Evolutionary conservation across 169 alveolate genomes (phyloP).

Genomic region (Perkinsus marinus): DNA sequence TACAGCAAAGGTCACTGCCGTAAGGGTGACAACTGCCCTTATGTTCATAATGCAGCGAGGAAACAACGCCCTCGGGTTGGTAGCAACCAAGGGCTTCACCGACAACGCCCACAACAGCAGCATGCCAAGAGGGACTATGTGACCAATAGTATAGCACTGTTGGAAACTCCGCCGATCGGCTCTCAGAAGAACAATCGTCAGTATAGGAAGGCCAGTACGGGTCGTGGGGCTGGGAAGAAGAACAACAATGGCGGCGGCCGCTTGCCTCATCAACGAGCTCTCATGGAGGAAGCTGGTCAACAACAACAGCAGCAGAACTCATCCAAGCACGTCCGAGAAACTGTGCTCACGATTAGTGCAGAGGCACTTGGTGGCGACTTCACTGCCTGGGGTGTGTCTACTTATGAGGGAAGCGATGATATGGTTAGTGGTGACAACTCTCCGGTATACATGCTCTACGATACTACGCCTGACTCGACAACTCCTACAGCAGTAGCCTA

Average conservation of each 20-base stretch:
- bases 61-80: neutral
- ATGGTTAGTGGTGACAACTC: too few relatives aligned
- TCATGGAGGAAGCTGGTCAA: too few relatives aligned
- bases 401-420: too few relatives aligned
- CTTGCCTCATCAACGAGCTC: too few relatives aligned
- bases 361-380: neutral
- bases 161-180: neutral
- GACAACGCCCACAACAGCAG: too few relatives aligned
- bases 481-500: neutral
- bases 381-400: neutral
- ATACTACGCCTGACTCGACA: too few relatives aligned
- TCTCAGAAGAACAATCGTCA: neutral
- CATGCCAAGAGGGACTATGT: neutral
- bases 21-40: neutral
- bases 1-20: neutral
- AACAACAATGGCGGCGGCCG: neutral
- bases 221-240: neutral
- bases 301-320: too few relatives aligned
- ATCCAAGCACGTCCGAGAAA: too few relatives aligned
- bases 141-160: neutral
- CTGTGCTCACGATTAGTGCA: neutral
- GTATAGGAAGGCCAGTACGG: neutral
- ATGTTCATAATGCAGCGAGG: neutral
- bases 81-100: too few relatives aligned
- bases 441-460: too few relatives aligned